phyloP scores from a whole-genome alignment of 1,284 basidiomycete species.

The Sanghuangporus baumii region DNA sequence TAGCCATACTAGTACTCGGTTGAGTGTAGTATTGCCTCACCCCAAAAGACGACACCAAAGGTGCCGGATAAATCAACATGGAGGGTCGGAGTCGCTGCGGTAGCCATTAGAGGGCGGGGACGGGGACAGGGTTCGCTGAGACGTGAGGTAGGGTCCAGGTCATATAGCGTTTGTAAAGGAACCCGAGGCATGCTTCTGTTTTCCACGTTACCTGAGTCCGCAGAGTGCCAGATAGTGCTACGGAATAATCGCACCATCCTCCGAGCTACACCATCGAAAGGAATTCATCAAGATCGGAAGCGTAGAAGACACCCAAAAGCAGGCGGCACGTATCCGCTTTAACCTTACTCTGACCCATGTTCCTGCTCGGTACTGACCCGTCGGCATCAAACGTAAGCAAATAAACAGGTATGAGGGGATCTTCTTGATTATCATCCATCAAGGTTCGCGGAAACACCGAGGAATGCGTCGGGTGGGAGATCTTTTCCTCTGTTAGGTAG shows the following conservation, averaged over 20 bases:
- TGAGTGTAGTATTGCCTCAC: not conserved
- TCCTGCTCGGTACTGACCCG: not conserved
- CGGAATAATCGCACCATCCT: not conserved
- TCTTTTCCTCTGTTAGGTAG: not conserved
- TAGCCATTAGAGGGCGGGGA: not conserved
- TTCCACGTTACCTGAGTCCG: not conserved
- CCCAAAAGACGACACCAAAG: constrained; percentile 16
- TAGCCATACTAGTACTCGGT: too few relatives aligned
- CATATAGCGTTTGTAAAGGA: not conserved
- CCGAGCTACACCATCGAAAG: not conserved
- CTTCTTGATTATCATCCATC: not conserved
- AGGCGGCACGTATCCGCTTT: not conserved
- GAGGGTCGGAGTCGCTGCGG: not conserved
- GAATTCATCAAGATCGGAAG: not conserved
- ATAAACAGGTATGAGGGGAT: not conserved
- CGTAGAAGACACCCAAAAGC: not conserved
- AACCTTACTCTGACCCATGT: too few relatives aligned
- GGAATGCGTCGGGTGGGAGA: not conserved
- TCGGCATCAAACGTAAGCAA: not conserved
- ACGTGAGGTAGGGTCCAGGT: not conserved
- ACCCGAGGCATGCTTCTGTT: not conserved
- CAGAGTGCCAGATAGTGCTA: not conserved
- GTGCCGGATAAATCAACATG: constrained; percentile 8
- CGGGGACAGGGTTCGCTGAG: not conserved
- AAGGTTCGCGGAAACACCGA: not conserved